These are phyloP conservation scores for Bassia scoparia DNA, from an alignment of 148 eudicot species.

Conservation along the genomic window DNA sequence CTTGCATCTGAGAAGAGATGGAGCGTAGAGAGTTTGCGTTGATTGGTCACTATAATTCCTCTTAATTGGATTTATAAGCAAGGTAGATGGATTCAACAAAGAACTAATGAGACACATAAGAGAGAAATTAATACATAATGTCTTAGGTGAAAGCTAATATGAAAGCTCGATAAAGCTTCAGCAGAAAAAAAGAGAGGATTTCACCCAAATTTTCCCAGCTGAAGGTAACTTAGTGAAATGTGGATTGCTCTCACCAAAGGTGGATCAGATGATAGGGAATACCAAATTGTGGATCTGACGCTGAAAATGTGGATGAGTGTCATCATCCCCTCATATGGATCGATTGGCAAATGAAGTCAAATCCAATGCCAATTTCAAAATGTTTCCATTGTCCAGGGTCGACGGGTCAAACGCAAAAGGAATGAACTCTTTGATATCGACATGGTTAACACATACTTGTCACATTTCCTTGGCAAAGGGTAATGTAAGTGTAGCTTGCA, in stretches of 20 bases:
- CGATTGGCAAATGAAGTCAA: conserved; percentile 45
- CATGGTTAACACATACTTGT: conserved; percentile 82
- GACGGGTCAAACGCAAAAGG: conserved; percentile 52
- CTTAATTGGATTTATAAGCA: conserved; percentile 53
- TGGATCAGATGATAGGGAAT: conserved; percentile 22
- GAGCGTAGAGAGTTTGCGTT: conserved; percentile 74
- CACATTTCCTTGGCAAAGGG: conserved; percentile 78
- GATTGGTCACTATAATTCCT: conserved; percentile 70
- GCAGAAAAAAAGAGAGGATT: conserved; percentile 51
- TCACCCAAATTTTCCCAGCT: conserved; percentile 60
- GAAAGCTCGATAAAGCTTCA: conserved; percentile 57
- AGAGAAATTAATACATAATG: conserved; percentile 47
- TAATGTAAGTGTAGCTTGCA: conserved; percentile 69
- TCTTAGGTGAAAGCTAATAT: conserved; percentile 67
- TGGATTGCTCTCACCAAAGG: too few species aligned
- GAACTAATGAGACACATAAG: conserved; percentile 65
- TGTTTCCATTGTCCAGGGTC: conserved; percentile 51
- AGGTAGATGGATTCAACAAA: conserved; percentile 59
- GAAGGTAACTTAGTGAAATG: conserved; percentile 21
- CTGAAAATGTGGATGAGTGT: conserved; percentile 50
- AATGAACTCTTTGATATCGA: conserved; percentile 54
- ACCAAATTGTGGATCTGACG: conserved; percentile 22
- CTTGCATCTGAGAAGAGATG: conserved; percentile 71
- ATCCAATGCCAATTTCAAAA: conserved; percentile 25
- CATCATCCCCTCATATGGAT: conserved; percentile 84